Evolutionary conservation across 2,329 filamentous ascomycete species (phyloP).

Genomic region (Fusarium staphyleae): DNA sequence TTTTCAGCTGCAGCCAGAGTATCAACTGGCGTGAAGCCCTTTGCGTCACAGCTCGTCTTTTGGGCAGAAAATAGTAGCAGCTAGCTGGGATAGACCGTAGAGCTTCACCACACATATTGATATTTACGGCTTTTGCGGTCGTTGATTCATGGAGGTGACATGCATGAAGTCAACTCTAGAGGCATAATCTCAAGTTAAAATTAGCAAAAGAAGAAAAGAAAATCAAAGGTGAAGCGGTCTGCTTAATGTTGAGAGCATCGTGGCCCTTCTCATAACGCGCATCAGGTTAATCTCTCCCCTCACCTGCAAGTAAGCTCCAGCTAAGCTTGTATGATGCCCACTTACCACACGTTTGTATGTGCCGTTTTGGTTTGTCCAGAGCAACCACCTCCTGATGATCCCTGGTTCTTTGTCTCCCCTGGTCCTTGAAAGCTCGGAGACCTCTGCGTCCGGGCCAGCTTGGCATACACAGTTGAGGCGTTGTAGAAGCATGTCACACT

Average conservation of each 20-base stretch:
- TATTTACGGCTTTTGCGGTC: slow-evolving; percentile 5
- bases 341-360: slow-evolving; percentile 6
- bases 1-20: slow-evolving; percentile 16
- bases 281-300: too few species aligned
- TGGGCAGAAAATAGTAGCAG: slow-evolving; percentile 1
- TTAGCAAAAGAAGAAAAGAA: too few species aligned
- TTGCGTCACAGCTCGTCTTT: slow-evolving; percentile 21
- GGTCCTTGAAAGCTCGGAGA: neutral
- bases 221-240: too few species aligned
- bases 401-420: neutral
- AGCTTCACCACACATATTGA: neutral
- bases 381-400: neutral
- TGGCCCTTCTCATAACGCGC: too few species aligned
- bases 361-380: slow-evolving; percentile 7
- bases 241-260: too few species aligned
- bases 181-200: too few species aligned
- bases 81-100: neutral
- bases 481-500: slow-evolving; percentile 28
- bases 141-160: slow-evolving; percentile 12
- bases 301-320: too few species aligned
- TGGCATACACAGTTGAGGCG: slow-evolving; percentile 35
- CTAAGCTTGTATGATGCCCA: slow-evolving; percentile 5
- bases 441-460: slow-evolving; percentile 20
- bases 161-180: too few species aligned
- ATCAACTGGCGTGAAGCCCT: slow-evolving; percentile 12